A percentile compares a stretch with the other conserved stretches of the same genome.
phyloP scores from a whole-genome alignment of 441 rosid species.

The Euphorbia schlechtendalii region DNA sequence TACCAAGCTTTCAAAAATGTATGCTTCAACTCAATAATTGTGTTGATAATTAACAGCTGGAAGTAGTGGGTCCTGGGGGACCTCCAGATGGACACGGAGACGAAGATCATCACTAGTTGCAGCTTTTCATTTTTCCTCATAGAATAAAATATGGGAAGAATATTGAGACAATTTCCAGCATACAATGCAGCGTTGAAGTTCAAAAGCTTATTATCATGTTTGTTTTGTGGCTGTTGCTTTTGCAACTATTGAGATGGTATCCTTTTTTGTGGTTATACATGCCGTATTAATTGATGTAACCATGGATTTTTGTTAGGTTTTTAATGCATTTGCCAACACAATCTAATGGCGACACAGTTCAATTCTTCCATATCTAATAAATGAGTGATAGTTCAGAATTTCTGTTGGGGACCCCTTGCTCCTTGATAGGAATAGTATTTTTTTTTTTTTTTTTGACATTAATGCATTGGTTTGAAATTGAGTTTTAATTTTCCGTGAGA shows the following conservation, averaged over 20 bases:
- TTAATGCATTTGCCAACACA: constrained; percentile 38
- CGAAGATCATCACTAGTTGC: constrained; percentile 44
- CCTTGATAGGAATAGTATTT: background rate
- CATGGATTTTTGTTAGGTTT: constrained; percentile 26
- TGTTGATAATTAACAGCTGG: constrained; percentile 49
- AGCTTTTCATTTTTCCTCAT: constrained; percentile 19
- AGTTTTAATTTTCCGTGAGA: background rate
- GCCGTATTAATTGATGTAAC: constrained; percentile 21
- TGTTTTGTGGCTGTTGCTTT: constrained; percentile 33
- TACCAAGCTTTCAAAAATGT: background rate
- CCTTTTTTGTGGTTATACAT: constrained; percentile 23
- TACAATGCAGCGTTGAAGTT: constrained; percentile 27
- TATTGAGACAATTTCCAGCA: constrained; percentile 34
- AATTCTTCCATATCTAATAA: no score
- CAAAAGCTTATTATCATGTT: constrained; percentile 25
- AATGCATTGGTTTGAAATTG: background rate
- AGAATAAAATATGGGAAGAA: constrained; percentile 38
- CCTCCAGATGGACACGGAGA: constrained; percentile 85
- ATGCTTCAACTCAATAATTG: background rate
- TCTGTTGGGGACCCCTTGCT: background rate
- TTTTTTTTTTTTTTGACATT: background rate
- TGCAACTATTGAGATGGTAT: constrained; percentile 21
- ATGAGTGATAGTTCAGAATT: background rate
- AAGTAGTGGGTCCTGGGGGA: constrained; percentile 96
- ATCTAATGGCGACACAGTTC: constrained; percentile 26